phyloP scores from a whole-genome alignment of 2,329 filamentous ascomycete species.

The Talaromyces albobiverticillius region DNA sequence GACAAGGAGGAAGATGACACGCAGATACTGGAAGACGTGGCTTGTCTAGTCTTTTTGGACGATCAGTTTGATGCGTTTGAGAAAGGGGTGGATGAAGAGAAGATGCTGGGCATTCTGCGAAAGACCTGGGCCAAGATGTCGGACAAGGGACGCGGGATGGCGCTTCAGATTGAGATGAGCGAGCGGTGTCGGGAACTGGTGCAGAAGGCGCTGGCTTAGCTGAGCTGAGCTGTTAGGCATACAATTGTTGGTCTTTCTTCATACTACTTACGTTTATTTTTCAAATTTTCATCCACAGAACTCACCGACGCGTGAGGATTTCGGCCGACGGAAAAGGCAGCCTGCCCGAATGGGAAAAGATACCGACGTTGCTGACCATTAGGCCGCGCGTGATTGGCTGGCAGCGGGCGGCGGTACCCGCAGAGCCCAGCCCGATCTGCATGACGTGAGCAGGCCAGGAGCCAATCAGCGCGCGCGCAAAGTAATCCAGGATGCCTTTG shows the following conservation, averaged over 20 bases:
- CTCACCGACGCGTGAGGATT: no score
- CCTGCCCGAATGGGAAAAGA: no score
- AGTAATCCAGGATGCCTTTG: constrained; percentile 4
- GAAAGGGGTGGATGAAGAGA: constrained; percentile 66
- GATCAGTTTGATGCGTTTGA: constrained; percentile 83
- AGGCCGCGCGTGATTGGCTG: not conserved
- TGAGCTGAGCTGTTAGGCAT: no score
- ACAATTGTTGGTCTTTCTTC: no score
- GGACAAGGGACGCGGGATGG: constrained; percentile 59
- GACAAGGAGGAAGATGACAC: constrained; percentile 45
- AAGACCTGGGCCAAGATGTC: constrained; percentile 80
- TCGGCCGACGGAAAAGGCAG: no score
- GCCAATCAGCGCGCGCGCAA: constrained; percentile 4
- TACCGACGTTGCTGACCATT: not conserved
- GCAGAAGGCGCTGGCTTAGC: constrained; percentile 55
- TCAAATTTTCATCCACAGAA: no score
- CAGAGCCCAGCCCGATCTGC: not conserved
- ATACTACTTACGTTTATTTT: no score
- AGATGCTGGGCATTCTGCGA: constrained; percentile 66
- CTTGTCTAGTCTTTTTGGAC: constrained; percentile 82
- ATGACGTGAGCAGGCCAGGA: not conserved
- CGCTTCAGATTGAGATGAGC: constrained; percentile 64
- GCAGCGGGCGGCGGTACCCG: no score
- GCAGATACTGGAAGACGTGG: constrained; percentile 78
- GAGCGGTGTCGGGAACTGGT: constrained; percentile 62